Percentiles rank a stretch among this genome's conserved stretches.
phyloP scores from a whole-genome alignment of 805 yeast genomes.

The Hanseniaspora lindneri region DNA sequence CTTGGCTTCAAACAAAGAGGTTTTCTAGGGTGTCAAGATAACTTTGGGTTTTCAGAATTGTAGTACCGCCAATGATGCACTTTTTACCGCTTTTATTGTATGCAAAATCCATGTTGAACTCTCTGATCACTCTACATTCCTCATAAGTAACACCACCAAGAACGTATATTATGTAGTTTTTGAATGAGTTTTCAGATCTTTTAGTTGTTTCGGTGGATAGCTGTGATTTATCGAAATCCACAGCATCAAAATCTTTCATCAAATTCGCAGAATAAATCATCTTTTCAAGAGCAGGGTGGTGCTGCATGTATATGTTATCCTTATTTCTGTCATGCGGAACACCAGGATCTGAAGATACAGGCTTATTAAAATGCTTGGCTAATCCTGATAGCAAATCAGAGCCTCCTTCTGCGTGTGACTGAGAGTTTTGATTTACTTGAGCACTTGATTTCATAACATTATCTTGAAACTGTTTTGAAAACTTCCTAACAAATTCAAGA shows the following conservation, averaged over 20 bases:
- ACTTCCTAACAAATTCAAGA: slow-evolving; percentile 33
- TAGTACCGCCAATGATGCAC: slow-evolving; percentile 71
- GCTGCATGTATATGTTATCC: slow-evolving; percentile 80
- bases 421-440: slow-evolving; percentile 17
- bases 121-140: slow-evolving; percentile 73
- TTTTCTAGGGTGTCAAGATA: slow-evolving; percentile 24
- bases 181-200: slow-evolving; percentile 25
- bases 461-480: slow-evolving; percentile 12
- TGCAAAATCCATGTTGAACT: slow-evolving; percentile 41
- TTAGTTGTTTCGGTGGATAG: slow-evolving; percentile 39
- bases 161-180: slow-evolving; percentile 55
- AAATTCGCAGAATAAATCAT: slow-evolving; percentile 24
- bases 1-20: slow-evolving; percentile 22
- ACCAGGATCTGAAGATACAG: slow-evolving; percentile 27
- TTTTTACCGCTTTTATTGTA: slow-evolving; percentile 38
- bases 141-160: slow-evolving; percentile 90
- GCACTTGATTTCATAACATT: slow-evolving; percentile 5
- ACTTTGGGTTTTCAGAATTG: slow-evolving; percentile 38
- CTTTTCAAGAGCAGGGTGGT: slow-evolving; percentile 51
- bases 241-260: slow-evolving; percentile 25
- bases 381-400: slow-evolving; percentile 28
- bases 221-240: slow-evolving; percentile 29
- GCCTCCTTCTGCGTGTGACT: neutral
- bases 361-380: slow-evolving; percentile 26
- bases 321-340: slow-evolving; percentile 20